These are phyloP conservation scores for Piromyces sp. DNA, from an alignment of 192 early-diverging fungal genomes.

Conservation along the genomic window DNA sequence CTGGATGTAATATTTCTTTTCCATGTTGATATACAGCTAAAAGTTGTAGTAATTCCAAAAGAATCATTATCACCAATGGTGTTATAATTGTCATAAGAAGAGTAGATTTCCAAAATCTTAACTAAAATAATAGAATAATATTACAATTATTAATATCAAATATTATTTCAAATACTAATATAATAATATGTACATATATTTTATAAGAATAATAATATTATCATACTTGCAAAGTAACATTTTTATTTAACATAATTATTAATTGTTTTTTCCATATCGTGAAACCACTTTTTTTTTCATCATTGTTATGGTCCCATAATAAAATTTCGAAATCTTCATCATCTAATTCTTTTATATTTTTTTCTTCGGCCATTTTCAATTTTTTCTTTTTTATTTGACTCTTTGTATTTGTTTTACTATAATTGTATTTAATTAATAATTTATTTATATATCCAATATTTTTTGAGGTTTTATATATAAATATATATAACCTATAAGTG, in stretches of 20 bases:
- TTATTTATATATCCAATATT: no score
- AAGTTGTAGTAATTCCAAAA: neutral
- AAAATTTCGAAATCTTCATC: neutral
- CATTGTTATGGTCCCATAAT: neutral
- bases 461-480: no score
- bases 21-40: neutral
- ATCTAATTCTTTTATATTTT: neutral
- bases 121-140: neutral
- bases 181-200: no score
- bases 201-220: neutral
- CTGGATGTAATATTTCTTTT: constrained; percentile 9
- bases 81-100: neutral
- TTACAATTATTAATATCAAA: neutral
- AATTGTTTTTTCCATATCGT: neutral
- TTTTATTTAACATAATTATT: neutral
- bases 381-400: no score
- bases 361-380: neutral
- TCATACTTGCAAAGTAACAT: neutral
- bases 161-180: no score
- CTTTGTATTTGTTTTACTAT: no score
- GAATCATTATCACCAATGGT: neutral
- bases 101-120: neutral
- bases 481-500: no score
- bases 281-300: neutral
- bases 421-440: no score